Conservation (phyloP, 1,284 basidiomycete species). For the Ganoderma resinaceum region DNA sequence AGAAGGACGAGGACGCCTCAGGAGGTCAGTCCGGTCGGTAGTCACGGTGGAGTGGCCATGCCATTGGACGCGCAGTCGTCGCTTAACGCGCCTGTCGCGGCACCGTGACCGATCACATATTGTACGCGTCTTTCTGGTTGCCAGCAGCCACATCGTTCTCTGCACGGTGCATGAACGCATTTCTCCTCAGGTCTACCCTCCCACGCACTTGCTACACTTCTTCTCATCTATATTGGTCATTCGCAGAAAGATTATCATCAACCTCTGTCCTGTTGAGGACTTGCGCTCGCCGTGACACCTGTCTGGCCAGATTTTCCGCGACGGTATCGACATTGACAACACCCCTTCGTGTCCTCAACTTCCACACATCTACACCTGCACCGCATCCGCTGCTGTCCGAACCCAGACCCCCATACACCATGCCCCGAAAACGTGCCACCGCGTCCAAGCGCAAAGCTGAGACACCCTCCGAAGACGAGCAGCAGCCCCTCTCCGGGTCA, state of each 20-base stretch:
- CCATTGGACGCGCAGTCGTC: not conserved
- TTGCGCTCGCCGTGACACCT: not conserved
- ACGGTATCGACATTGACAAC: not conserved
- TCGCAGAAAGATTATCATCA: too few relatives aligned
- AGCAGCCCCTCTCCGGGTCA: conserved; percentile 8
- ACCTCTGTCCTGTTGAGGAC: not conserved
- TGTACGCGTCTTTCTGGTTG: not conserved
- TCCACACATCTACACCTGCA: not conserved
- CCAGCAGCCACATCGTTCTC: not conserved
- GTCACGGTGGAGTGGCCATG: not conserved
- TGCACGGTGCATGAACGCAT: conserved; percentile 18
- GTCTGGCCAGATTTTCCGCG: not conserved
- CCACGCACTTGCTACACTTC: not conserved
- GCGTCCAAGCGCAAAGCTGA: conserved; percentile 37
- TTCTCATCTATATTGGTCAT: not conserved
- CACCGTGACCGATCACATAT: conserved; percentile 21
- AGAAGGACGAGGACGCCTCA: not conserved
- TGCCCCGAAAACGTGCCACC: conserved; percentile 45
- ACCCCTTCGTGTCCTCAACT: not conserved
- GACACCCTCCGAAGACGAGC: conserved; percentile 12
- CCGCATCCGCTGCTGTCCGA: not conserved
- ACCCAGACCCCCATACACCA: conserved; percentile 14
- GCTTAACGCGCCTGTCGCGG: conserved; percentile 36
- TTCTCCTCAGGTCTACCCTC: conserved; percentile 11
- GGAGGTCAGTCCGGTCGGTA: not conserved